phyloP scores from a whole-genome alignment of 495 filamentous ascomycete species.

The Penicillium alfredii region DNA sequence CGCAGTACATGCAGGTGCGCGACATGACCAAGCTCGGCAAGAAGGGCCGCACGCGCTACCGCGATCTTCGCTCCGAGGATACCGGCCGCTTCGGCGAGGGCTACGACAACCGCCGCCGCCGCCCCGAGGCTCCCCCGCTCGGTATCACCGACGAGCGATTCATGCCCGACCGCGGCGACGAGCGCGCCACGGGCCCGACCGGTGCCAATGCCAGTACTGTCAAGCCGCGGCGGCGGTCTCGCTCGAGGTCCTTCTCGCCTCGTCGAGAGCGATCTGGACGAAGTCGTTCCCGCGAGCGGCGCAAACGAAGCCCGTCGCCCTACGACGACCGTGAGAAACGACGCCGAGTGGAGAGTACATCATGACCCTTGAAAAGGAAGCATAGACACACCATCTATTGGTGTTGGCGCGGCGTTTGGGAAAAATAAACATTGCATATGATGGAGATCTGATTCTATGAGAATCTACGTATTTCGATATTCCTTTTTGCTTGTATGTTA shows the following conservation, averaged over 20 bases:
- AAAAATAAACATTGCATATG: conserved; percentile 7
- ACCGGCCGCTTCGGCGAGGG: conserved; percentile 80
- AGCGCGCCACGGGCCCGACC: conserved; percentile 34
- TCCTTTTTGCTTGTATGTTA: background rate
- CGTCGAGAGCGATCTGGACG: conserved; percentile 26
- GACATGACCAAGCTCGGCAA: conserved; percentile 91
- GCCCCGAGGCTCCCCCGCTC: conserved; percentile 35
- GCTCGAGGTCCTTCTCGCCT: conserved; percentile 33
- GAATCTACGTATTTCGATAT: background rate
- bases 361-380: conserved; percentile 10
- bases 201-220: conserved; percentile 48
- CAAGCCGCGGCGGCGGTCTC: conserved; percentile 31
- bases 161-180: conserved; percentile 53
- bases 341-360: conserved; percentile 49
- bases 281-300: conserved; percentile 46
- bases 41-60: conserved; percentile 86
- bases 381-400: conserved; percentile 10
- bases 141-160: conserved; percentile 64
- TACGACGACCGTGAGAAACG: conserved; percentile 63
- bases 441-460: conserved; percentile 1
- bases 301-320: conserved; percentile 61
- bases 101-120: conserved; percentile 37
- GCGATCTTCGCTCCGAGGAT: conserved; percentile 84
- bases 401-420: conserved; percentile 20
- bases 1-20: conserved; percentile 87